Percentiles rank a stretch among this genome's conserved stretches.
phyloP scores from a whole-genome alignment of 2,329 filamentous ascomycete genomes.

The Pyrenophora tritici-repentis region DNA sequence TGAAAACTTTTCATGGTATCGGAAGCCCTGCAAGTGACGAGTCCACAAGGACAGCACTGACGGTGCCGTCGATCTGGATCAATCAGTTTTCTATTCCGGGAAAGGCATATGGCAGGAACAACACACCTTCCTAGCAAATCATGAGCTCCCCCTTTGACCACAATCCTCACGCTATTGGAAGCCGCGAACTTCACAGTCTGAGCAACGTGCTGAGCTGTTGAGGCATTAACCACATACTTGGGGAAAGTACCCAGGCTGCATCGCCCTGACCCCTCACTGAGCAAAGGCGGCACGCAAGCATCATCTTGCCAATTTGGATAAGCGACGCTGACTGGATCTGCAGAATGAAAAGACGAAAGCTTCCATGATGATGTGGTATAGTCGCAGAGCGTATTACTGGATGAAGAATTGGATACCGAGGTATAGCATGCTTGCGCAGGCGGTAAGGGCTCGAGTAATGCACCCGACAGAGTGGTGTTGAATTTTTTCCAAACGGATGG shows the following conservation, averaged over 20 bases:
- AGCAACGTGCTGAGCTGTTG: neutral
- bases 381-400: neutral
- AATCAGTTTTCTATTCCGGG: neutral
- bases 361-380: neutral
- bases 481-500: neutral
- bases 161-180: neutral
- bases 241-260: neutral
- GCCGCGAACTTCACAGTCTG: neutral
- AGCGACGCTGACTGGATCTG: neutral
- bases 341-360: neutral
- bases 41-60: neutral
- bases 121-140: neutral
- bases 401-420: neutral
- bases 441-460: neutral
- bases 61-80: neutral
- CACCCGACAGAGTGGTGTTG: neutral
- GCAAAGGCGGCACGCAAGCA: neutral
- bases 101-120: neutral
- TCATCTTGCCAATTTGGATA: neutral
- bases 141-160: neutral
- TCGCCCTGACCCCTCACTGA: too few species aligned
- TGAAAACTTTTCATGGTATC: too few species aligned
- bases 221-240: neutral
- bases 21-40: neutral
- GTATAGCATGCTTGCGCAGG: neutral